These are phyloP conservation scores for Lipomyces sp. DNA, from an alignment of 805 yeast genomes.

Conservation along the genomic window DNA sequence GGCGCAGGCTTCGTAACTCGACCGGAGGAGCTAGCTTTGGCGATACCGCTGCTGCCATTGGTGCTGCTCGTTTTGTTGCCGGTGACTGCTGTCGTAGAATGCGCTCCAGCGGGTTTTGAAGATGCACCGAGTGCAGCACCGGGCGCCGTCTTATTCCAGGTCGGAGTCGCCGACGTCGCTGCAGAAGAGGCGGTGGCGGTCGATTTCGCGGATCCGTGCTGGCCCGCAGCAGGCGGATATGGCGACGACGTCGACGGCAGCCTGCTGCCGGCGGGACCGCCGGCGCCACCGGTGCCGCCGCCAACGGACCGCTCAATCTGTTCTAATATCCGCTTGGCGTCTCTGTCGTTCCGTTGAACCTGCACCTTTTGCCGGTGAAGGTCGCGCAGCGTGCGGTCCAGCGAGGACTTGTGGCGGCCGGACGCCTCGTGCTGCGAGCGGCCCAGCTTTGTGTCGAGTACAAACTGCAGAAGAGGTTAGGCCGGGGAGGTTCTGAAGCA, in stretches of 20 bases:
- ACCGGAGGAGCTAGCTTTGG: too few species aligned
- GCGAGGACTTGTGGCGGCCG: slow-evolving; percentile 24
- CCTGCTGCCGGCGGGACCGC: neutral
- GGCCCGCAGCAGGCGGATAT: neutral
- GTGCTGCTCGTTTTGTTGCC: too few species aligned
- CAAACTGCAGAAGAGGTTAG: slow-evolving; percentile 18
- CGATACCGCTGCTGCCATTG: too few species aligned
- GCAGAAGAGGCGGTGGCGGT: too few species aligned
- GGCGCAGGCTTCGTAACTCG: too few species aligned
- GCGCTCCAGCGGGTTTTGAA: too few species aligned
- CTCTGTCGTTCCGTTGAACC: slow-evolving; percentile 15
- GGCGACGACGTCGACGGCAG: neutral
- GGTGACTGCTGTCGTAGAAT: too few species aligned
- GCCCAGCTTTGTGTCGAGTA: slow-evolving; percentile 30
- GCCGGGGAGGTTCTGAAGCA: neutral
- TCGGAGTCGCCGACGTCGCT: too few species aligned
- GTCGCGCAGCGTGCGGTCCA: slow-evolving; percentile 24
- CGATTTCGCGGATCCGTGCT: too few species aligned
- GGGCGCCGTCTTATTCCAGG: too few species aligned
- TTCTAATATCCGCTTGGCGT: slow-evolving; percentile 19
- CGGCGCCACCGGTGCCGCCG: neutral
- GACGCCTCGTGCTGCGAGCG: slow-evolving; percentile 30
- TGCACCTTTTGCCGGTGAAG: slow-evolving; percentile 26
- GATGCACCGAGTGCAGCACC: too few species aligned
- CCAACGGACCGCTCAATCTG: slow-evolving; percentile 22